A percentile compares a stretch with the other conserved stretches of the same genome.
Evolutionary conservation across 179 eudicot species (phyloP).

Genomic region (Amaranthus tricolor): DNA sequence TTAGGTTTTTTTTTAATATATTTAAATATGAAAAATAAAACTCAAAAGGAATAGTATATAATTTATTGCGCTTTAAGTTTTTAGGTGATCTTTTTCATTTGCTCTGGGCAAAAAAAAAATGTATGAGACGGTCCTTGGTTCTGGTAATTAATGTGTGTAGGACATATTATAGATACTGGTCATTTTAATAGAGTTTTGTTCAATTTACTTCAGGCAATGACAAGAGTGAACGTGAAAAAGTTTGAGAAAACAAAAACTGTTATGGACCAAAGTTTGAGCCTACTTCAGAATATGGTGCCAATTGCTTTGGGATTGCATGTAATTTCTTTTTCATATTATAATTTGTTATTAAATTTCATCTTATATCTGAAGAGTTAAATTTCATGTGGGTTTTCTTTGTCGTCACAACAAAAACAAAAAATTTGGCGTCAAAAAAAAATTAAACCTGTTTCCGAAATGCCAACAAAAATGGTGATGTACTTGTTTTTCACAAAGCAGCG

Average conservation of each 20-base stretch:
- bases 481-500: too few relatives aligned
- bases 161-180: slow-evolving; percentile 1
- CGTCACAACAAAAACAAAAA: too few relatives aligned
- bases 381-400: not conserved
- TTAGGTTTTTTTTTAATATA: too few relatives aligned
- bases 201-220: slow-evolving; percentile 58
- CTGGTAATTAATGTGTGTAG: too few relatives aligned
- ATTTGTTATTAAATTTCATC: not conserved
- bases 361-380: not conserved
- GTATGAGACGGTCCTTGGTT: not conserved
- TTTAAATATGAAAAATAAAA: too few relatives aligned
- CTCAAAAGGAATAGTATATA: too few relatives aligned
- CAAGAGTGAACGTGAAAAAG: slow-evolving; percentile 56
- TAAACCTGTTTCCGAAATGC: too few relatives aligned
- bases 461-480: too few relatives aligned
- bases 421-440: too few relatives aligned
- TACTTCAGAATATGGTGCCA: slow-evolving; percentile 72
- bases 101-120: too few relatives aligned
- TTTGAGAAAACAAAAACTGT: slow-evolving; percentile 49
- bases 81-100: too few relatives aligned
- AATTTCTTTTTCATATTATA: not conserved
- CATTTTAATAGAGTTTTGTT: slow-evolving; percentile 8
- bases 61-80: too few relatives aligned
- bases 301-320: slow-evolving; percentile 60
- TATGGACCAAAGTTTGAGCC: slow-evolving; percentile 54